Evolutionary conservation across 2,329 filamentous ascomycete genomes (phyloP).

Genomic region (Trichoderma oligosporum): DNA sequence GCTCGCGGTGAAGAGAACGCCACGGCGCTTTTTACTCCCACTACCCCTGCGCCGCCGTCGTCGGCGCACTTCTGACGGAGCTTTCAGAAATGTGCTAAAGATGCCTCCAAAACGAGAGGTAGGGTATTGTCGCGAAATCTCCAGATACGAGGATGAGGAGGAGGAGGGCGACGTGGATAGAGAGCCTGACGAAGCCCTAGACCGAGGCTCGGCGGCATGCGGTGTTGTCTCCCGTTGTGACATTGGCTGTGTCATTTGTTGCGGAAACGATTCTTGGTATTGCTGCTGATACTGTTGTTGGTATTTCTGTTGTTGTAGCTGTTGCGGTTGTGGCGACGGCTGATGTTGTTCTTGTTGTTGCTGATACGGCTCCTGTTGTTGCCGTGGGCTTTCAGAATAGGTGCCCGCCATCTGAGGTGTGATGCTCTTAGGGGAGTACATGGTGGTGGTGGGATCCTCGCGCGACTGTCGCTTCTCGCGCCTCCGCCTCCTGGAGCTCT

Average conservation of each 20-base stretch:
- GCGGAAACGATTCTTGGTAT: slow-evolving; percentile 7
- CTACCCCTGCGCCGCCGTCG: slow-evolving; percentile 38
- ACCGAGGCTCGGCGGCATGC: slow-evolving; percentile 19
- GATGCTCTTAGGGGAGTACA: slow-evolving; percentile 22
- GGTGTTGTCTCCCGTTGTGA: neutral
- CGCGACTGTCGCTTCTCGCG: slow-evolving; percentile 34
- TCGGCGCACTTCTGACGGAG: slow-evolving; percentile 53
- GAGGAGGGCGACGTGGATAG: slow-evolving; percentile 45
- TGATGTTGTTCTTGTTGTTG: slow-evolving; percentile 20
- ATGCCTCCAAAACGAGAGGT: slow-evolving; percentile 49
- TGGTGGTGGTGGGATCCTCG: slow-evolving; percentile 26
- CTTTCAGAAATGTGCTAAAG: slow-evolving; percentile 60
- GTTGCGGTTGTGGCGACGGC: slow-evolving; percentile 12
- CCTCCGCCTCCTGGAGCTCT: slow-evolving; percentile 50
- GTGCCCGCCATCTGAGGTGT: slow-evolving; percentile 13
- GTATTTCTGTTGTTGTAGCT: slow-evolving; percentile 19
- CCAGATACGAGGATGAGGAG: slow-evolving; percentile 58
- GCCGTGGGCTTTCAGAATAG: slow-evolving; percentile 15
- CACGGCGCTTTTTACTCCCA: slow-evolving; percentile 48
- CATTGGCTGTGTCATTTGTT: slow-evolving; percentile 5
- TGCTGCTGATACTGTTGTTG: slow-evolving; percentile 19
- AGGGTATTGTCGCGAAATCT: slow-evolving; percentile 58
- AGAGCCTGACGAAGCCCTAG: slow-evolving; percentile 35
- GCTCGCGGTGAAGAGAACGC: slow-evolving; percentile 51
- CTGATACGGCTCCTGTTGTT: slow-evolving; percentile 13